Evolutionary conservation across 306 rosid species (phyloP), one percentile per base, ranked within the genome.

Genomic region (Cicer judaicum): DNA sequence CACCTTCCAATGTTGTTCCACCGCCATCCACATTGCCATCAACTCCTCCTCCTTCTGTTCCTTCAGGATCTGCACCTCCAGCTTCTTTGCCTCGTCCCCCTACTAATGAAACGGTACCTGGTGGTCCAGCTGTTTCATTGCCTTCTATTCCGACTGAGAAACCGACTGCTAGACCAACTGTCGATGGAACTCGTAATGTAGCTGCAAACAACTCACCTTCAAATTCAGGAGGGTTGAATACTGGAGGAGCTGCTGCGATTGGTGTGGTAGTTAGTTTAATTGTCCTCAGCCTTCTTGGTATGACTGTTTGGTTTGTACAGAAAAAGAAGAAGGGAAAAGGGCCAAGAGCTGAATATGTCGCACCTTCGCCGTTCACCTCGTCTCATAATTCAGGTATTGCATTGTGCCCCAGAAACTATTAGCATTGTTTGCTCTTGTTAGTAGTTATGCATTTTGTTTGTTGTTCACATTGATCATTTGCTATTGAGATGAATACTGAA

Each of bases 371-470:
- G 44, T 86, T 79, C 67, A 73, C 94, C 70, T 90, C 98, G n/a
- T 94, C 97, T 64, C 98, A 92, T 60, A 90, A 88, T 85, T 95
- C 99, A 89, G 99, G 99, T 95, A 86, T 79, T 68, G 40, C 77
- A 29, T 44, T 57, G 43, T 66, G 66, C 49, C 56, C 24, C 34
- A 16, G 39, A 54, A 73, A 40, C 79, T 70, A 57, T 76, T 64
- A 5, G 76, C 57, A 52, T 50, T 55, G 13, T n/a, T 64, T 16
- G 16, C 16, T 38, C 36, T 65, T 81, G 13, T 64, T 44, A 29
- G 72, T 74, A 29, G 72, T 70, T 70, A 10, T 73, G 81, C 54
- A 65, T 81, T 54, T 61, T 70, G 74, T 61, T 67, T 62, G 24
- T 29, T 64, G 53, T 77, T 53, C 43, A 36, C 52, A 47, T 55